A percentile compares a stretch with the other conserved stretches of the same genome.
Conservation (phyloP, 768 basidiomycete species). For the Agrocybe pediades region DNA sequence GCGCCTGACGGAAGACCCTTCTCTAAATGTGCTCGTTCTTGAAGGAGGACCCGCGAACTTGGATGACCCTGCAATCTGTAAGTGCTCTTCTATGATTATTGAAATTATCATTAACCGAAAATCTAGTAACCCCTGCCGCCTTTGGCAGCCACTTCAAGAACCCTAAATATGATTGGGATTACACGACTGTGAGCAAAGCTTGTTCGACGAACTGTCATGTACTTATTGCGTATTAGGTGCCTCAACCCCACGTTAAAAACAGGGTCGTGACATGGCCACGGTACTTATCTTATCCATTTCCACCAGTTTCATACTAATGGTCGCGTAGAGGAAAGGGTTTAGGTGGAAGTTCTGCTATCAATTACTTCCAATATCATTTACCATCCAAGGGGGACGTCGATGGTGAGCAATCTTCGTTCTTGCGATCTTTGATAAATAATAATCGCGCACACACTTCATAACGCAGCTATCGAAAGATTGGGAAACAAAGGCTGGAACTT, state of each 20-base stretch:
- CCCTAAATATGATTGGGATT: conserved; percentile 3
- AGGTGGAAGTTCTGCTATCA: conserved; percentile 6
- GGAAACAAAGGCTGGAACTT: conserved; percentile 6
- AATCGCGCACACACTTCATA: not conserved
- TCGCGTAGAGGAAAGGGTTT: conserved; percentile 1
- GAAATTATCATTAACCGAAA: not conserved
- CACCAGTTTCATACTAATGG: not conserved
- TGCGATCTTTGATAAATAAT: not conserved
- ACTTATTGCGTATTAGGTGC: not conserved
- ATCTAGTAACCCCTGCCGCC: conserved; percentile 1
- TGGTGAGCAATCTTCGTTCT: not conserved
- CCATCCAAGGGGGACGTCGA: not conserved
- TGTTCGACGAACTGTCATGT: no score
- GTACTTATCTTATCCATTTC: not conserved
- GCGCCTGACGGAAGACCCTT: not conserved
- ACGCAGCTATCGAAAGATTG: not conserved
- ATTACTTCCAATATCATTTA: conserved; percentile 7
- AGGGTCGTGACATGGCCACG: conserved; percentile 1
- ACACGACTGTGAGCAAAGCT: not conserved
- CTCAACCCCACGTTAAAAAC: not conserved
- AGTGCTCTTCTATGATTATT: not conserved
- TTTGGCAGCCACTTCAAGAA: conserved; percentile 6
- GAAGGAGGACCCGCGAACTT: not conserved
- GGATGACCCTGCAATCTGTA: not conserved
- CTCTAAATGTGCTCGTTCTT: not conserved